Evolutionary conservation across 768 basidiomycete genomes (phyloP).

Genomic region (Boletellus ananiceps): DNA sequence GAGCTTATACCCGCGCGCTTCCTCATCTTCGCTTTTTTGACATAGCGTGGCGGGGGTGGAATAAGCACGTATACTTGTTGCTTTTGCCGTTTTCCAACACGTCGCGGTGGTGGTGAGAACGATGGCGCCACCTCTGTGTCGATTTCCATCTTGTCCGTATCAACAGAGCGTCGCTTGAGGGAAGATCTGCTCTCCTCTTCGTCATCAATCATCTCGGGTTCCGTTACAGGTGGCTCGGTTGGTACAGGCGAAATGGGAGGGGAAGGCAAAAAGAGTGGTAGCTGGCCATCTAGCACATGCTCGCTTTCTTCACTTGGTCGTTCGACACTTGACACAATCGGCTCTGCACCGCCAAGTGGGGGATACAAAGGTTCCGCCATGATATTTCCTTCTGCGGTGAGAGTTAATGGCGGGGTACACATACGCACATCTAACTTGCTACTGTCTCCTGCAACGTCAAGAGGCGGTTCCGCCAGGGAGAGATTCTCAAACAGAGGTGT

Average conservation of each 20-base stretch:
- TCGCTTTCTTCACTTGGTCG: constrained; percentile 12
- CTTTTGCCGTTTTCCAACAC: constrained; percentile 23
- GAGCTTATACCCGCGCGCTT: constrained; percentile 13
- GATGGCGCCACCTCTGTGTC: background rate
- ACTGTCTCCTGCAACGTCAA: background rate
- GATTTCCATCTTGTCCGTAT: constrained; percentile 10
- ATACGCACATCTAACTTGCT: constrained; percentile 20
- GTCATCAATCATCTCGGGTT: constrained; percentile 14
- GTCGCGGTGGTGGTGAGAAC: background rate
- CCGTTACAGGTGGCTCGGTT: constrained; percentile 20
- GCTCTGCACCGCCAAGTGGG: background rate
- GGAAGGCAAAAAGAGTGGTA: constrained; percentile 50
- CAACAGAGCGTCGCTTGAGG: constrained; percentile 21
- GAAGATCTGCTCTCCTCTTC: constrained; percentile 1
- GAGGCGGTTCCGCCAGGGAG: constrained; percentile 16
- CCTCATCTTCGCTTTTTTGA: constrained; percentile 21
- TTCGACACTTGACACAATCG: constrained; percentile 4
- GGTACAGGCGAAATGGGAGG: constrained; percentile 33
- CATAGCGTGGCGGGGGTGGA: constrained; percentile 21
- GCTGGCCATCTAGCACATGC: constrained; percentile 14
- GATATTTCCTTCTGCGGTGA: constrained; percentile 8
- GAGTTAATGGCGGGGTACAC: constrained; percentile 14
- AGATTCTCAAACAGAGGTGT: constrained; percentile 21
- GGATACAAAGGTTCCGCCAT: constrained; percentile 9
- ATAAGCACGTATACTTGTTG: constrained; percentile 27